These are phyloP conservation scores for Sphagnum magellanicum DNA, from an alignment of 228 moss, liverwort and hornwort genomes.

Conservation along the genomic window DNA sequence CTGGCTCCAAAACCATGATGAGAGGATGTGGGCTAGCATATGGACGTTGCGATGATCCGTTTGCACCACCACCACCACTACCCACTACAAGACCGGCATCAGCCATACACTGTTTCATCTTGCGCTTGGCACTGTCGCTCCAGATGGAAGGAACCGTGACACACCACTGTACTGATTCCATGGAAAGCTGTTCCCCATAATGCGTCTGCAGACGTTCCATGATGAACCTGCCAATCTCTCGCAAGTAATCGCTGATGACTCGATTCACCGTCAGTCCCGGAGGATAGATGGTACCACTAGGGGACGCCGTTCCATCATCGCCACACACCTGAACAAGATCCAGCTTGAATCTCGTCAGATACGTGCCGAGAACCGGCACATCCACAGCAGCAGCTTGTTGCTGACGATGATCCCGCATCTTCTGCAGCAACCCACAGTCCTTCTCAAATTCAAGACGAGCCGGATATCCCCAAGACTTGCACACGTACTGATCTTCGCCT, in stretches of 20 bases:
- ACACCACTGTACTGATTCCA: slow-evolving; percentile 43
- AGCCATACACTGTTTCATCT: slow-evolving; percentile 43
- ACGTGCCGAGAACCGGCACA: background rate
- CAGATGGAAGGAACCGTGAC: slow-evolving; percentile 65
- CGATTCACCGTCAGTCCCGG: slow-evolving; percentile 15
- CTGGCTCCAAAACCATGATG: slow-evolving; percentile 42
- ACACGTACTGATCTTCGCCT: no score
- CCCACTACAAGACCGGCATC: slow-evolving; percentile 28
- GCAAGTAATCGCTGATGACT: slow-evolving; percentile 37
- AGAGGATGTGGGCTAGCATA: slow-evolving; percentile 31
- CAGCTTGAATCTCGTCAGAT: slow-evolving; percentile 44
- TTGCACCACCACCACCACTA: background rate
- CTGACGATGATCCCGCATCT: no score
- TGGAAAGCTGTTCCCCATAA: slow-evolving; percentile 16
- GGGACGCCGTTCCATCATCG: slow-evolving; percentile 12
- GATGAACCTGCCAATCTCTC: slow-evolving; percentile 20
- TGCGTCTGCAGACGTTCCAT: slow-evolving; percentile 11
- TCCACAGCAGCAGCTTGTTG: no score
- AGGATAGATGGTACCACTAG: slow-evolving; percentile 13
- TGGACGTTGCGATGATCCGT: background rate
- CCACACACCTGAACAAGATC: slow-evolving; percentile 13
- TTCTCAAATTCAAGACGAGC: slow-evolving; percentile 21
- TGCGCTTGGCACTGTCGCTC: slow-evolving; percentile 39
- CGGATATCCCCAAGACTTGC: slow-evolving; percentile 29
- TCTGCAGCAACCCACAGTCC: background rate